These are phyloP conservation scores for Pascua sp. DNA, from an alignment of 1,284 basidiomycete genomes.

Conservation along the genomic window DNA sequence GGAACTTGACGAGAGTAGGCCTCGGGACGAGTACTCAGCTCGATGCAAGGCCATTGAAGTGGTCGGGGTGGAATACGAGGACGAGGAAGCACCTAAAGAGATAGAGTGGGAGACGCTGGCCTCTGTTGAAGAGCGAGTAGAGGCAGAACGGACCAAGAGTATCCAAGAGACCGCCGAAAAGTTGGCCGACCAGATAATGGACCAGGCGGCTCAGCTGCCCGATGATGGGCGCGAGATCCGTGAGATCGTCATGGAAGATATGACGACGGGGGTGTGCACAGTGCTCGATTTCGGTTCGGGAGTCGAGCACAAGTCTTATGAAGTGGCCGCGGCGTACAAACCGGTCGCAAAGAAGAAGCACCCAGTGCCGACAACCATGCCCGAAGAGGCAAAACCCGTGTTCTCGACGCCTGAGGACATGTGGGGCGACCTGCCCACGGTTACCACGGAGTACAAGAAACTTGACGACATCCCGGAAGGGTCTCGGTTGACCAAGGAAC, in stretches of 20 bases:
- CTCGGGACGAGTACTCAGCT: too few species aligned
- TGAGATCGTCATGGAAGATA: neutral
- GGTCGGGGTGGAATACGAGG: neutral
- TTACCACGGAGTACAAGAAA: neutral
- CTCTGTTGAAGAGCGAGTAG: neutral
- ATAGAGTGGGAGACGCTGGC: too few species aligned
- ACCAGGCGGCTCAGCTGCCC: neutral
- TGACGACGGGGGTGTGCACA: neutral
- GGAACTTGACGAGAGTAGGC: neutral
- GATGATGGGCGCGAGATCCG: neutral
- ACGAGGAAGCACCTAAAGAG: too few species aligned
- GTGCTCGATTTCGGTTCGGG: neutral
- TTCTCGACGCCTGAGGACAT: neutral
- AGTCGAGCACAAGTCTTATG: too few species aligned
- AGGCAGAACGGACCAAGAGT: neutral
- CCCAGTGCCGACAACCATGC: conserved; percentile 4
- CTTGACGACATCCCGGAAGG: neutral
- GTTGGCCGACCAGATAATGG: neutral
- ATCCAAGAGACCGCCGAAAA: neutral
- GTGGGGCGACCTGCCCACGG: neutral
- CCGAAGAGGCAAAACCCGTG: conserved; percentile 3
- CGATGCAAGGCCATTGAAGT: neutral
- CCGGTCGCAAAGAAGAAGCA: conserved; percentile 12
- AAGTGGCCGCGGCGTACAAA: conserved; percentile 1
- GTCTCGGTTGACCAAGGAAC: neutral